Base-by-base conservation (phyloP, 2,329 filamentous ascomycete genomes). In the Cylindrodendrum hubeiense region DNA sequence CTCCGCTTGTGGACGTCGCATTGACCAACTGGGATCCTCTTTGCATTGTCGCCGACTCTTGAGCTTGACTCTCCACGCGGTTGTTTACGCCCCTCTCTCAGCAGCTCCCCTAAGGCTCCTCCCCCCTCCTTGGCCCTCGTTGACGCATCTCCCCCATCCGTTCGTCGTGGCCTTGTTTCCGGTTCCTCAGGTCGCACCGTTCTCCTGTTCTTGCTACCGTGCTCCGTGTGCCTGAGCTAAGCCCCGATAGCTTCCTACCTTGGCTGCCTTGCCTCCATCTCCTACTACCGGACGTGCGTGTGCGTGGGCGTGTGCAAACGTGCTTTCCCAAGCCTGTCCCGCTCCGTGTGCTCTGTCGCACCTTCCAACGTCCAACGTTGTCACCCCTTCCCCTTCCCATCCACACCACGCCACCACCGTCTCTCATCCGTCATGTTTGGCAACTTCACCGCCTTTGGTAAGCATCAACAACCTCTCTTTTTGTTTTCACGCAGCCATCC, bases 351-450 rank as follows among this genome's bases (percentile, higher is more conserved):
- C 57, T 55, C 59, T 61, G 63, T 63, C 54, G 33, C 60, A 64
- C 60, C 47, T 63, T 41, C 46, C 54, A 17, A 46, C 46, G 51
- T 52, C 46, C 62, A 43, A 73, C 67, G 63, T 56, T 53, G 57
- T 63, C 61, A n/a, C 52, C 55, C 66, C 51, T 58, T 64, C 50
- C 49, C 59, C 60, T 65, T 63, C 55, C 67, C 57, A 64, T 67
- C 61, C 65, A 67, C 57, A 66, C 69, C 60, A 52, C 69, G 69
- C 72, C 67, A 71, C 67, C 58, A 37, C 51, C 51, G 64, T 46
- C 58, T 43, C 47, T 64, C 67, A 53, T 67, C 67, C 72, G 74
- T 64, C 71, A 84, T 84, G 82, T 84, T 84, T 72, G 81, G 81
- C 52, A 79, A 76, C 57, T 77, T 84, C 66, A 67, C 79, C 55